Conservation (phyloP, 225 moss, liverwort and hornwort species). For the Takakia lepidozioides region DNA sequence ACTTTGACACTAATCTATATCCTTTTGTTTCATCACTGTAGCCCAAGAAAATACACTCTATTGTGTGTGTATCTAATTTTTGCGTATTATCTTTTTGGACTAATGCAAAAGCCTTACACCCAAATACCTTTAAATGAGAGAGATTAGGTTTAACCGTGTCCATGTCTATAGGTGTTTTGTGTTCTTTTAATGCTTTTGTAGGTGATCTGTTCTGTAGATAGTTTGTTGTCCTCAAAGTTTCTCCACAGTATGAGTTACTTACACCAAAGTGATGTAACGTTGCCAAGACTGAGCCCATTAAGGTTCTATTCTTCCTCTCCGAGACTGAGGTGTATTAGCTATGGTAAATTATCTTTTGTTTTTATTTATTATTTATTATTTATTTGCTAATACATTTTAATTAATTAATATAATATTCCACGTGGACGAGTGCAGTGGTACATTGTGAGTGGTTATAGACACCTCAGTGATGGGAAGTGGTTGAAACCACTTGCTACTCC, state of each 20-base stretch:
- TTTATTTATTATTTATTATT: too few species aligned
- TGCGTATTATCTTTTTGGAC: conserved; percentile 2
- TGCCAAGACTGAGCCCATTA: neutral
- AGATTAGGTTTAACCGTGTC: neutral
- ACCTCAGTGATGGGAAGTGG: too few species aligned
- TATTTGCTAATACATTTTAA: too few species aligned
- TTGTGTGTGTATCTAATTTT: neutral
- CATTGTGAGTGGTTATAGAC: too few species aligned
- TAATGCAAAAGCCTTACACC: neutral
- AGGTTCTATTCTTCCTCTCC: conserved; percentile 2
- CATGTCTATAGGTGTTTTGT: neutral
- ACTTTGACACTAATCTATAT: neutral
- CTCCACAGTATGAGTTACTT: neutral
- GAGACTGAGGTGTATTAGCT: neutral
- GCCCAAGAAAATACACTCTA: conserved; percentile 5
- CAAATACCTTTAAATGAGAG: neutral
- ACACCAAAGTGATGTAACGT: too few species aligned
- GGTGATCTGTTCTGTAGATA: neutral
- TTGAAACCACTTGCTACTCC: too few species aligned
- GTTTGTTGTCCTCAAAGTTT: neutral
- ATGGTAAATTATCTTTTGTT: neutral
- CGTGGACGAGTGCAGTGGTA: too few species aligned
- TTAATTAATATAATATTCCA: too few species aligned
- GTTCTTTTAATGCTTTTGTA: neutral
- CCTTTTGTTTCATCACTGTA: conserved; percentile 6